Evolutionary conservation across 345 rosid species (phyloP), one percentile per base, ranked within the genome.

Genomic region (Pugionium dolabratum): DNA sequence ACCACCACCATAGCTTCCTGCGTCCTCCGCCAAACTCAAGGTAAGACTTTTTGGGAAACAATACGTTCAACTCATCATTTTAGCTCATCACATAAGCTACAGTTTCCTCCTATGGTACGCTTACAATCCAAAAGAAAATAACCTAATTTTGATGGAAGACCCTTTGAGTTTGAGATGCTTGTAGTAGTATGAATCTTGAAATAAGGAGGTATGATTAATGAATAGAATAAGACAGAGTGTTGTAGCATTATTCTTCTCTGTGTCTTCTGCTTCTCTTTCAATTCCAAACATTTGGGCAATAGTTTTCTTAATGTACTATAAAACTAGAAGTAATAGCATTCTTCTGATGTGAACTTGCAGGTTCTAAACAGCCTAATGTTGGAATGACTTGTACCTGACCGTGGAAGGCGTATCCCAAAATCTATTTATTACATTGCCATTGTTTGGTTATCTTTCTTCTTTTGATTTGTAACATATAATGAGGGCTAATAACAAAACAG

Each of bases 1-100:
- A 66, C 77, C 81, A 52, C 88, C 84, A 11, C 84, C 85, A 25
- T 79, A 79, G 61, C 64, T 61, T 44, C 29, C 10, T 48, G 33
- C 44, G 58, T 56, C 9, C 8, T 33, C 40, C 18, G 9, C 50
- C 55, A 44, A 53, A 51, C 59, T 66, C 62, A 66, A 72, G 70
- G 76, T 66, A 43, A 30, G 62, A 25, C 36, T 30, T 39, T 64
- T 4, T 72, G 9, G 2, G 43, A 58, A 42, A 9, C 46, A 42
- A 56, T 43, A 27, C 59, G 40, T 48, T 56, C 45, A 27, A 1
- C 56, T 64, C 51, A 47, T 62, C 29, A 2, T 43, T 53, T 26
- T n/a, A 35, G 37, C 37, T 49, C 46, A 55, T 44, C n/a, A 33
- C 39, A 63, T 2, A 71, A 63, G 64, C 52, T 71, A 36, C 41